A percentile compares a stretch with the other conserved stretches of the same genome.
These are phyloP conservation scores for Theobroma cacao DNA, from an alignment of 345 rosid species.

Conservation along the genomic window DNA sequence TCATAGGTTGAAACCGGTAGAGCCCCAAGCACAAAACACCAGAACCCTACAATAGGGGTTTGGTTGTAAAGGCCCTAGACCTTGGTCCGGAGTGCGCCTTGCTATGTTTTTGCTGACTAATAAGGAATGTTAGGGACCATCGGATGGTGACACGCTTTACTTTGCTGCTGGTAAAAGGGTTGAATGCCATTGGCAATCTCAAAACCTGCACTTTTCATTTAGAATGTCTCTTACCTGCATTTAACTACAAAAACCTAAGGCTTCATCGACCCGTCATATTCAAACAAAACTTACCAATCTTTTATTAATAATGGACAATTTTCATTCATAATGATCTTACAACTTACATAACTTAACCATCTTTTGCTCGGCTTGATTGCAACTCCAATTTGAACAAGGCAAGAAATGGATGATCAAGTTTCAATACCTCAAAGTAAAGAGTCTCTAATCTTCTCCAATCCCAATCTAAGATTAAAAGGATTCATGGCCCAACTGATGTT, in stretches of 20 bases:
- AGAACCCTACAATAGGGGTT: not conserved
- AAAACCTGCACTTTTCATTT: not conserved
- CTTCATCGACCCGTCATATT: not conserved
- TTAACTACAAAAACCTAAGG: not conserved
- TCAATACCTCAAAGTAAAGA: too few species aligned
- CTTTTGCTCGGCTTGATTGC: too few species aligned
- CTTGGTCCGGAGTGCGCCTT: not conserved
- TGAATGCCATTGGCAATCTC: not conserved
- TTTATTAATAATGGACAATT: not conserved
- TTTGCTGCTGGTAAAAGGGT: not conserved
- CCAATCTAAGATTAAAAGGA: not conserved
- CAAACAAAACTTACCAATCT: not conserved
- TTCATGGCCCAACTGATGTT: not conserved
- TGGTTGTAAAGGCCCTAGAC: not conserved
- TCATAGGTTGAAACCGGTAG: too few species aligned
- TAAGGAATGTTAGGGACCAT: not conserved
- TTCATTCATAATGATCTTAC: not conserved
- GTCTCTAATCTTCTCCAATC: not conserved
- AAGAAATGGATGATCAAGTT: too few species aligned
- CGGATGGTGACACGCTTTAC: not conserved
- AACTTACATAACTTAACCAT: too few species aligned
- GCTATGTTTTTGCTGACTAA: not conserved
- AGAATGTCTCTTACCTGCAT: not conserved
- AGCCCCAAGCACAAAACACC: not conserved
- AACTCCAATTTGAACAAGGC: too few species aligned